Base-by-base conservation (phyloP, 495 filamentous ascomycete genomes). In the Aspergillus campestris region DNA sequence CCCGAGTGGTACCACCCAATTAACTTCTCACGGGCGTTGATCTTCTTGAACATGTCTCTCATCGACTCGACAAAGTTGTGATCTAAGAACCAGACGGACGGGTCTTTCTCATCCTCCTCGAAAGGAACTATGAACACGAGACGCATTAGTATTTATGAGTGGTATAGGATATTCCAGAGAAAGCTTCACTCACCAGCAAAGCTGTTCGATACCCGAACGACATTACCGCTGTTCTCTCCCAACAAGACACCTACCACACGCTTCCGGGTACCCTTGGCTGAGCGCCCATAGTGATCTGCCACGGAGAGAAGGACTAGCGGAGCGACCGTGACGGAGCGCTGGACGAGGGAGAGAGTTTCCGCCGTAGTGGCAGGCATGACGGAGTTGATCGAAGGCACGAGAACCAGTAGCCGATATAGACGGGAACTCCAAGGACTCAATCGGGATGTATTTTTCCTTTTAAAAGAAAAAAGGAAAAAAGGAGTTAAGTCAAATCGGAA, bases 1-100 rank as follows among this genome's bases (percentile, higher is more conserved):
- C 92, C 92, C 7, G 94, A 95, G 66, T 98, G 92, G 69, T 98
- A 98, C 92, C 92, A 98, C 66, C 92, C 92, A 73, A 98, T 90
- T 60, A 98, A 77, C 81, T 98, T 98, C 72, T 98, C 92, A 44
- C 89, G 76, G 46, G 92, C 92, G 74, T 98, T 98, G 73, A 98
- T 89, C 71, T 97, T 97, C 78, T 98, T 98, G 77, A 98, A 98
- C 92, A 98, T 98, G 69, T 98, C 92, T 75, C 90, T 92, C 92
- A 98, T 98, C 52, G 84, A 87, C 69, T 98, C 94, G 65, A 98
- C 86, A 60, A 95, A 98, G 75, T 98, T 97, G 78, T 98, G 92
- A 56, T 98, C 92, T 43, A 98, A 74, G 65, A 98, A 98, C 92
- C 92, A 98, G 52, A 98, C 92, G 14, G 90, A 92, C 7, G 92